Conservation (phyloP, 176 grass and related monocot species). For the Carex parvula region DNA sequence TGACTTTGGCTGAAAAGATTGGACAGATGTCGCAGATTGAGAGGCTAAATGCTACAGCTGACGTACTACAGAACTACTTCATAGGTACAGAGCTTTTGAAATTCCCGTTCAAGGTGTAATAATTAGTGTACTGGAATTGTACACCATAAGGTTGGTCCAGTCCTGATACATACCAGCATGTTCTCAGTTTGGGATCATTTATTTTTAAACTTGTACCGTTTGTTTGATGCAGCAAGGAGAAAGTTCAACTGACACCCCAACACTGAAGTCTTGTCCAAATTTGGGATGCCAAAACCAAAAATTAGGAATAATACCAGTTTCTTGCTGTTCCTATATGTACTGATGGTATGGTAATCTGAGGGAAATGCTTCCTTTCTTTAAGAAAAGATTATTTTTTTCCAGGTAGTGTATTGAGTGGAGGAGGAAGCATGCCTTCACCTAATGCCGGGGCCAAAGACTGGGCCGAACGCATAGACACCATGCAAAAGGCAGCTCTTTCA, state of each 20-base stretch:
- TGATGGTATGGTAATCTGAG: not conserved
- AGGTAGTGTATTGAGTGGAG: slow-evolving; percentile 17
- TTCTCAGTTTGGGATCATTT: not conserved
- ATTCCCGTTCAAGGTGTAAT: not conserved
- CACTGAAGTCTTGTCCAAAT: not conserved
- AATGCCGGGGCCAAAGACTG: slow-evolving; percentile 23
- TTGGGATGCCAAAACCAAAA: not conserved
- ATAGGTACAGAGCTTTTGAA: slow-evolving; percentile 14
- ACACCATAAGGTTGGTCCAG: not conserved
- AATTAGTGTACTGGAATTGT: not conserved
- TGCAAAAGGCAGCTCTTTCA: slow-evolving; percentile 29
- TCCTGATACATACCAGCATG: not conserved
- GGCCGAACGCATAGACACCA: slow-evolving; percentile 14
- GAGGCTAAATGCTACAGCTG: slow-evolving; percentile 30
- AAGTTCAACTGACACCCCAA: not conserved
- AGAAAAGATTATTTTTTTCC: not conserved
- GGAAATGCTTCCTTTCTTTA: not conserved
- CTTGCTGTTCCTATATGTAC: not conserved
- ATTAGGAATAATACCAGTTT: not conserved
- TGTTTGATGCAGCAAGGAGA: not conserved
- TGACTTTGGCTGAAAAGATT: slow-evolving; percentile 46
- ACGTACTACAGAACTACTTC: slow-evolving; percentile 32
- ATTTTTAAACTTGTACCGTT: not conserved
- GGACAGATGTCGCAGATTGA: slow-evolving; percentile 43
- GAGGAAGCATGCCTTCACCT: slow-evolving; percentile 19